Conservation (phyloP, 1,284 basidiomycete genomes). For the Chalciporus sp. region DNA sequence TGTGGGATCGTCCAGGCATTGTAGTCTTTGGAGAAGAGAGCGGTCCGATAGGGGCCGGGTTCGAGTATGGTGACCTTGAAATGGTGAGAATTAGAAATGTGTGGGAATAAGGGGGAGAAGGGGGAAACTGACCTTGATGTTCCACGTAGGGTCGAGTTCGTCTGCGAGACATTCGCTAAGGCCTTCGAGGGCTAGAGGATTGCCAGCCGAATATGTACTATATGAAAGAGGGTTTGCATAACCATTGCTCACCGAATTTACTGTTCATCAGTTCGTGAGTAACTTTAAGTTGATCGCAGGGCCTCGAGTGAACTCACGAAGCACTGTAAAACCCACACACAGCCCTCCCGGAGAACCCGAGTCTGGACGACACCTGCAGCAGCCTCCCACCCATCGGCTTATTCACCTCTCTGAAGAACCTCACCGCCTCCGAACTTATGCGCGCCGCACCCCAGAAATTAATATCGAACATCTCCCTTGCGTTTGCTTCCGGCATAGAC, state of each 20-base stretch:
- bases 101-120: not conserved
- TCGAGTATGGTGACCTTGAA: constrained; percentile 25
- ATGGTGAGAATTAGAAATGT: not conserved
- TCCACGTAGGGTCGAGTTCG: constrained; percentile 35
- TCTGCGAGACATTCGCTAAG: constrained; percentile 24
- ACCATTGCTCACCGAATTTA: constrained; percentile 31
- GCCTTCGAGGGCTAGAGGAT: constrained; percentile 30
- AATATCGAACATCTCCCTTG: constrained; percentile 35
- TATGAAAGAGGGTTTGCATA: too few species aligned
- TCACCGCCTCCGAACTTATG: constrained; percentile 34
- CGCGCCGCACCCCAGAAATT: constrained; percentile 39
- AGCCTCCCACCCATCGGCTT: constrained; percentile 34
- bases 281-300: not conserved
- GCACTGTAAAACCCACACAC: constrained; percentile 21
- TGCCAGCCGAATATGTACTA: not conserved
- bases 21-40: not conserved
- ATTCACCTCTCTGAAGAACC: constrained; percentile 44
- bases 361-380: constrained; percentile 34
- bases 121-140: constrained; percentile 28
- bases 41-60: constrained; percentile 11
- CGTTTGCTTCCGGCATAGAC: constrained; percentile 24
- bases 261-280: constrained; percentile 8
- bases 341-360: constrained; percentile 17
- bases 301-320: constrained; percentile 20
- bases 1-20: constrained; percentile 3